phyloP scores from a whole-genome alignment of 2,329 filamentous ascomycete genomes.

The Fusarium chuoi region DNA sequence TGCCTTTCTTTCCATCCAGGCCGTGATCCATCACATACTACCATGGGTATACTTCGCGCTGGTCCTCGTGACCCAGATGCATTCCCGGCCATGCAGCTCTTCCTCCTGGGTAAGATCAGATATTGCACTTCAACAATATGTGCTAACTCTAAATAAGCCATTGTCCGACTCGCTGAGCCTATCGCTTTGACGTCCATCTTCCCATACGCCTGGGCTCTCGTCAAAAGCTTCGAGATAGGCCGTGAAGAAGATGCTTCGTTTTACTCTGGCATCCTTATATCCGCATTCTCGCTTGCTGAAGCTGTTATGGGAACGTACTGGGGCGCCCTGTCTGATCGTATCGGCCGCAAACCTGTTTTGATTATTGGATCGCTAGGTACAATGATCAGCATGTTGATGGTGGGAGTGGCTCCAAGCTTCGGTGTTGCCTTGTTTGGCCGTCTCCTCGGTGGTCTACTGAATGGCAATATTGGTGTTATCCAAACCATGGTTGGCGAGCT shows the following conservation, averaged over 20 bases:
- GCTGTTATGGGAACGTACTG: slow-evolving; percentile 87
- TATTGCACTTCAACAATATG: slow-evolving; percentile 56
- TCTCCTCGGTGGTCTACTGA: slow-evolving; percentile 81
- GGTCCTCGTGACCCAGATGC: slow-evolving; percentile 71
- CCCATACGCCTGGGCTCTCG: slow-evolving; percentile 88
- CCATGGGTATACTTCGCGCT: slow-evolving; percentile 64
- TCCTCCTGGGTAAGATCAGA: slow-evolving; percentile 76
- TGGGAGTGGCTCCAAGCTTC: slow-evolving; percentile 85
- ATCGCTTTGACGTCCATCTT: slow-evolving; percentile 94
- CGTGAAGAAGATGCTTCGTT: slow-evolving; percentile 81
- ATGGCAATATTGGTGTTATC: slow-evolving; percentile 91
- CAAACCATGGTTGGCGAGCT: slow-evolving; percentile 94
- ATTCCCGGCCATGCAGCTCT: slow-evolving; percentile 85
- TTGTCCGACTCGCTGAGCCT: slow-evolving; percentile 91
- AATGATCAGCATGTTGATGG: slow-evolving; percentile 82
- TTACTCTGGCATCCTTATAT: slow-evolving; percentile 89
- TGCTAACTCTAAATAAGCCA: slow-evolving; percentile 64
- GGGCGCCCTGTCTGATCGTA: slow-evolving; percentile 82
- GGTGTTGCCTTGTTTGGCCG: slow-evolving; percentile 84
- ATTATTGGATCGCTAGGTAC: slow-evolving; percentile 85
- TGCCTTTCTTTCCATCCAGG: slow-evolving; percentile 1
- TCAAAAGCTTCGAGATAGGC: slow-evolving; percentile 79
- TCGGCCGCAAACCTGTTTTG: slow-evolving; percentile 87
- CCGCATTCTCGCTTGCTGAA: slow-evolving; percentile 85
- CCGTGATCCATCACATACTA: slow-evolving; percentile 42